Evolutionary conservation across 768 basidiomycete genomes (phyloP).

Genomic region (Rossbeevera mucosa): DNA sequence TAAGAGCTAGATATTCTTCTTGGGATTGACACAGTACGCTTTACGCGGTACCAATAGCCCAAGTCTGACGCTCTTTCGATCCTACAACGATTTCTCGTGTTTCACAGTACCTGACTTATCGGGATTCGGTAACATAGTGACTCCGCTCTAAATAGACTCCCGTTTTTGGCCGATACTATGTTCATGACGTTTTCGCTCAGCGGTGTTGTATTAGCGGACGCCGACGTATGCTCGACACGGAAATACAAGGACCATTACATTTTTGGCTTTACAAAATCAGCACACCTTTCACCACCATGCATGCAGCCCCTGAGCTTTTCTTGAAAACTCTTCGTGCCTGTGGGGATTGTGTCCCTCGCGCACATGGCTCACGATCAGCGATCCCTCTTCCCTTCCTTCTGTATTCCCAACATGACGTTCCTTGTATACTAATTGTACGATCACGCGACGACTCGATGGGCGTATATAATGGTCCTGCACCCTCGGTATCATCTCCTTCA

Average conservation of each 20-base stretch:
- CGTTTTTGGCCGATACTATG: conserved; percentile 28
- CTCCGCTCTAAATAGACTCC: too few relatives aligned
- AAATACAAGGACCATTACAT: conserved; percentile 14
- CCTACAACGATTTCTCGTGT: too few relatives aligned
- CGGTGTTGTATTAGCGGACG: not conserved
- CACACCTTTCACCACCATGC: not conserved
- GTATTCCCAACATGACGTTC: conserved; percentile 14
- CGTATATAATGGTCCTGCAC: not conserved
- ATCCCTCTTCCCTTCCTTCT: not conserved
- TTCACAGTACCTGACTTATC: too few relatives aligned
- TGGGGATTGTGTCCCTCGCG: not conserved
- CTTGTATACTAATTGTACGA: conserved; percentile 9
- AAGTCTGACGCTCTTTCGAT: too few relatives aligned
- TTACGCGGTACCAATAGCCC: too few relatives aligned
- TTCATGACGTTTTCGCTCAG: too few relatives aligned
- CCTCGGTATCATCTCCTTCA: not conserved
- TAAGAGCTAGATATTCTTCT: too few relatives aligned
- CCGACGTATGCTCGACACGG: not conserved
- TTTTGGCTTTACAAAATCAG: not conserved
- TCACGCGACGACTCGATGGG: not conserved
- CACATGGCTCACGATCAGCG: not conserved
- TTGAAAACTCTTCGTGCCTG: not conserved
- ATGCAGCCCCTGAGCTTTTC: not conserved
- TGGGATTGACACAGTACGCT: too few relatives aligned
- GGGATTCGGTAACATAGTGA: too few relatives aligned